Base-by-base conservation (phyloP, 305 asterid genomes). In the Solanum chacoense region DNA sequence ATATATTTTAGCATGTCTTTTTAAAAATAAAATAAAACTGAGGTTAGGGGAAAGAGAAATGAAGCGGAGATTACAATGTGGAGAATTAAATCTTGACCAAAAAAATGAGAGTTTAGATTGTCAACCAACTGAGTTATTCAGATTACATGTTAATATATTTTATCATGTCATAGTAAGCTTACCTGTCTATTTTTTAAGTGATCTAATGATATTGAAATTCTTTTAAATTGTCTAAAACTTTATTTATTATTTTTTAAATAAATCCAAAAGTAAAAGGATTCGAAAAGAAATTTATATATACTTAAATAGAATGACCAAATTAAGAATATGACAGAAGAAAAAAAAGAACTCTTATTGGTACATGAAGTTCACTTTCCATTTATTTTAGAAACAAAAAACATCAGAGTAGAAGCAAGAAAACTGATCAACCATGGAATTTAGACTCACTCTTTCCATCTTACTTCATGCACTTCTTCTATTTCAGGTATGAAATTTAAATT, bases 401-500 rank as follows among this genome's bases (percentile, higher is more conserved):
- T 37, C 88, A 28, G 74, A 76, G 73, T 36, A 29, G n/a, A 90
- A 16, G 14, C 67, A 40, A 59, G 4, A 79, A 31, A 79, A 79
- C 36, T 79, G 36, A 38, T 40, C 26, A 89, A 88, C 85, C 5
- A 93, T 91, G 96, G 88, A 81, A 59, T 86, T 89, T 77, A 84
- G 87, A 90, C 35, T 88, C 65, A 42, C 59, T 26, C 83, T 90
- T 37, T 88, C 81, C 72, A 42, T 89, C 91, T 78, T 89, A 90
- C 86, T 95, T 29, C 65, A 16, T 81, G 92, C 92, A 9, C 34
- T 93, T 28, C 81, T 93, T 84, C 40, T 90, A 26, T 87, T 90
- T 26, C 91, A 90, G 98, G 98, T 95, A 91, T 1, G 2, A 1
- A 18, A 81, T 45, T 81, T 81, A 45, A 81, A 81, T 4, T 81